Evolutionary conservation across 2,329 filamentous ascomycete genomes (phyloP), one percentile per base, ranked within the genome.

Genomic region (Penicillium vulpinum): DNA sequence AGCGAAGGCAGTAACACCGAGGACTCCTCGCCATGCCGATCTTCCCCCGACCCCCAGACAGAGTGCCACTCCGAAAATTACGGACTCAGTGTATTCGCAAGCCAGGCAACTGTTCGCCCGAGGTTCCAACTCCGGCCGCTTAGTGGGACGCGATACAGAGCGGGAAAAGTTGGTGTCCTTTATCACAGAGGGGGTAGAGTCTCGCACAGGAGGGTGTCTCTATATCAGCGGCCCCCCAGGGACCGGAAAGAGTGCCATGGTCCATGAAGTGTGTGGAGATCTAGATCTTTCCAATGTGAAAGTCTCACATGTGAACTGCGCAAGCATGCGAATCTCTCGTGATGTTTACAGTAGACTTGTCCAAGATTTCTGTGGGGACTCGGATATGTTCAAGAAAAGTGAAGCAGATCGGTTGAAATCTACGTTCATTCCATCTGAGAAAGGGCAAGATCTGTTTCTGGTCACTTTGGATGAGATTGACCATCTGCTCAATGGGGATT

Each of bases 141-240:
- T 97, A 13, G 82, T 96, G 54, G 92, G 92, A 47, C 87, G 92
- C 44, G 90, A 96, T 29, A 77, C 75, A 48, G 84, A 90, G 73
- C 83, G 69, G 80, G 78, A 81, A 15, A 87, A 92, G 62, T 78
- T 97, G 33, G 78, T 80, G 13, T 74, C 70, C 0, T 97, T 96
- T 70, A 81, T 97, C 49, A 78, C 84, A 38, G 82, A 83, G 49
- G 85, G 86, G 64, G 78, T 87, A 5, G 79, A 83, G 9, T 74
- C 83, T 18, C 80, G 79, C 11, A 84, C 83, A 3, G 87, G 87
- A 51, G 92, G 92, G 51, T 97, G 93, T 70, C 83, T 96, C 50
- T 99, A 99, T 71, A 88, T 99, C 64, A 97, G 92, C 66, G 94
- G 94, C 0, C 94, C 94, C 4, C 94, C 94, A 2, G 94, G 94